Evolutionary conservation across 2,329 filamentous ascomycete genomes (phyloP), one percentile per base, ranked within the genome.

Genomic region (Neopestalotiopsis sp.): DNA sequence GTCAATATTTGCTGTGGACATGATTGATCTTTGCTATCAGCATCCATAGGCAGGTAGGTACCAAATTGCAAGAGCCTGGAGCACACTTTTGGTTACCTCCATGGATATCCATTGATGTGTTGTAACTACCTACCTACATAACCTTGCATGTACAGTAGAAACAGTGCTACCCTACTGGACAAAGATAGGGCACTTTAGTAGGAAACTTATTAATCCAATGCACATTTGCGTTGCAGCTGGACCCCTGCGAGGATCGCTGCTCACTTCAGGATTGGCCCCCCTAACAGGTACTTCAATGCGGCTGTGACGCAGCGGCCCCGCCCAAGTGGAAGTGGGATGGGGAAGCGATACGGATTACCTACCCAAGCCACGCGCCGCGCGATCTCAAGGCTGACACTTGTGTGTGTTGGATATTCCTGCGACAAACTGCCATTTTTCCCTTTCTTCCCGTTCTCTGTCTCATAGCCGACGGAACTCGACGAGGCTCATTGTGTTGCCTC

Each of bases 351-450:
- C 59, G 32, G 59, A 59, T 30, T 59, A 6, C 49, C 49, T 56
- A 59, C 57, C 40, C 61, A 66, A 65, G 64, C 64, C 64, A 66
- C 64, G 32, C 64, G 52, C 45, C 20, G 64, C 64, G 42, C 63
- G 63, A 38, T 38, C 63, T 66, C 65, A 67, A 67, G 65, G 65
- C 56, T 67, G 65, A 59, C 52, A 45, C 56, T 59, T 60, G 38
- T 56, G 20, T 24, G 52, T 28, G 17, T 17, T n/a, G 49, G 52
- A 52, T 42, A 24, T 59, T n/a, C 34, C 65, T 30, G 20, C 49
- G 20, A 66, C 20, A 52, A 30, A 20, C 28, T 38, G 49, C 45
- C 20, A 17, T 20, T n/a, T 20, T 30, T 59, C 45, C 10, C 65
- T 12, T 30, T 32, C n/a, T 20, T 49, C 12, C n/a, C 34, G 45